Evolutionary conservation across 208 protist species (phyloP).

Genomic region (Leishmania guyanensis): DNA sequence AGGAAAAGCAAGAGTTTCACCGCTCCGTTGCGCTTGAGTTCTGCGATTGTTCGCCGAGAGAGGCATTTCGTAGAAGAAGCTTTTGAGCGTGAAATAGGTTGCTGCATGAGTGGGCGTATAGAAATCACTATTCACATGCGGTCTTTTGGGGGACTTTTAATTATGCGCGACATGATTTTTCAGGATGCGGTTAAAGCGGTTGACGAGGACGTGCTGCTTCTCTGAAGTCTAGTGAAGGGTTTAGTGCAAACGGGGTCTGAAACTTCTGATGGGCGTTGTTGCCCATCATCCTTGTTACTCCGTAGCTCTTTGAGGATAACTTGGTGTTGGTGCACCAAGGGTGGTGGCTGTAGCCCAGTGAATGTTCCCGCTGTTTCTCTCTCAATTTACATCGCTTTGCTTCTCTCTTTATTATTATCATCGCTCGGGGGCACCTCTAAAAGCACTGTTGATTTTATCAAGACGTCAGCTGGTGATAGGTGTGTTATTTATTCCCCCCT

Average conservation of each 20-base stretch:
- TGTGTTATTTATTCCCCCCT: not conserved
- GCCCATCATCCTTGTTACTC: not conserved
- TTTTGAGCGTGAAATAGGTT: not conserved
- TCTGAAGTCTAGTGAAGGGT: not conserved
- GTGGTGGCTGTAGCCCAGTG: not conserved
- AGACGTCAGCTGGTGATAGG: not conserved
- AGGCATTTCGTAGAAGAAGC: conserved; percentile 48
- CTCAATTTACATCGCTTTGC: not conserved
- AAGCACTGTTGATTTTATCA: too few relatives aligned
- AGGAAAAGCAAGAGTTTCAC: conserved; percentile 61
- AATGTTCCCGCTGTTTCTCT: not conserved
- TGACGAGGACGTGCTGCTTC: not conserved
- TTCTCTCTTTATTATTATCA: not conserved
- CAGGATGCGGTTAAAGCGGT: not conserved
- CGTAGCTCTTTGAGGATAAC: not conserved
- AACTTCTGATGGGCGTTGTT: not conserved
- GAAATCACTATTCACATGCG: too few relatives aligned
- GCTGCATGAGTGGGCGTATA: not conserved
- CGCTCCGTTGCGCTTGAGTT: conserved; percentile 45
- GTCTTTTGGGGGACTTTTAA: not conserved
- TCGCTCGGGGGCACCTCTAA: not conserved
- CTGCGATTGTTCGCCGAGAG: conserved; percentile 54
- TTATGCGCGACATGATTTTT: not conserved
- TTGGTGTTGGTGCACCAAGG: not conserved
- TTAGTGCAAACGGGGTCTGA: not conserved